Evolutionary conservation across 768 basidiomycete species (phyloP), one percentile per base, ranked within the genome.

Genomic region (Suillus cothurnatus): DNA sequence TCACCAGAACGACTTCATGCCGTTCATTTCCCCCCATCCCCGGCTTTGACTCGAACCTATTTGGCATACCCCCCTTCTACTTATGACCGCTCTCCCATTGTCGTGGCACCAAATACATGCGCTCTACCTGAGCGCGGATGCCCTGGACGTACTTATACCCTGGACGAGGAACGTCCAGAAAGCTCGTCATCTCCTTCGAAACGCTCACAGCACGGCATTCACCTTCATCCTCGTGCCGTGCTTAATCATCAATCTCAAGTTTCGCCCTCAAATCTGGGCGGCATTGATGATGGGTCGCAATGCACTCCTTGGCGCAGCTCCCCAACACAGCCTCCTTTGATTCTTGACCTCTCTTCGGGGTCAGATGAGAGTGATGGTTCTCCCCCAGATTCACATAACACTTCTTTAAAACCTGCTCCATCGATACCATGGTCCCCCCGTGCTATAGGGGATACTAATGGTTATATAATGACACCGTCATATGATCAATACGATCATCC

Each of bases 1-100:
- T 71, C 69, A 67, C 67, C 67, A 66, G 72, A 69, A 71, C 71
- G 68, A 67, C 75, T 71, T 66, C 70, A 80, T 61, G 84, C 81
- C 62, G 81, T 90, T 76, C 87, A 85, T 68, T 76, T 89, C 34
- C 73, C 86, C 6, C 78, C 84, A 12, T 67, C 74, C 36, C 71
- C 77, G 19, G 62, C 70, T 34, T 73, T 81, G 67, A 72, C 78
- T 38, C 75, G 77, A 62, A 79, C 77, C 63, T 80, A 81, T 72
- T 71, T 73, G 36, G 82, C 83, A 19, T 75, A 84, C 72, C 80
- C 81, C 5, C 67, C 82, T 39, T 71, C 79, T 41, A 73, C 79
- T 9, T 94, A 94, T 78, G 92, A 94, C 80, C 89, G 93, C 64
- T 86, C 90, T 4, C 92, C 92, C 65, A 91, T 94, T 73, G 80